A percentile compares a stretch with the other conserved stretches of the same genome.
Conservation (phyloP, 305 asterid genomes). For the Fraxinus sp. region DNA sequence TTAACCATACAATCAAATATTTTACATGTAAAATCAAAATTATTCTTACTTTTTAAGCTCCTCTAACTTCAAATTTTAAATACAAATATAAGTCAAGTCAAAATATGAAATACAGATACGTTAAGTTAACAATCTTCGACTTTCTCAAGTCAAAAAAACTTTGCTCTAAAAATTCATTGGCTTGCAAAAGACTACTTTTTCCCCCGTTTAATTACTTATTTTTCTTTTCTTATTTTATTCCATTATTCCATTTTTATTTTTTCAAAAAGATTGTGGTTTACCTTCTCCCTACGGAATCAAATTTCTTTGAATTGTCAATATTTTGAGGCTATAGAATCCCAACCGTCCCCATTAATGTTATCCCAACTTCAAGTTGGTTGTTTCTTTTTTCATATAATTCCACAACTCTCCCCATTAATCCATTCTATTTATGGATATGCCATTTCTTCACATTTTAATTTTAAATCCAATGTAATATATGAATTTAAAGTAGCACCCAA, state of each 20-base stretch:
- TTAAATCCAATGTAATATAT: background rate
- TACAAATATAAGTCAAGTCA: background rate
- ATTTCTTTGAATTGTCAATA: constrained; percentile 42
- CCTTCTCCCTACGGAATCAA: constrained; percentile 45
- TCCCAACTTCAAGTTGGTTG: constrained; percentile 21
- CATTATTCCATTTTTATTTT: background rate
- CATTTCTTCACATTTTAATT: background rate
- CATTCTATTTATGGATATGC: constrained; percentile 11
- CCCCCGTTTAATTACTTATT: background rate
- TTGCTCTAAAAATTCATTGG: background rate
- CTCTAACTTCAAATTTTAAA: background rate
- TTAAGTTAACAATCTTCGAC: background rate
- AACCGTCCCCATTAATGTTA: constrained; percentile 37
- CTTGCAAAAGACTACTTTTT: background rate
- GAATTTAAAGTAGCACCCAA: background rate
- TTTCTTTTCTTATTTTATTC: constrained; percentile 15
- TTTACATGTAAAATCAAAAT: no score
- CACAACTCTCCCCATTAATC: constrained; percentile 17
- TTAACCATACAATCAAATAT: no score
- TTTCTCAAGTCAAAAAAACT: background rate
- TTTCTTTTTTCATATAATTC: constrained; percentile 8
- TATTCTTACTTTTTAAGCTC: background rate
- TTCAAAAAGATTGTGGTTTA: constrained; percentile 18
- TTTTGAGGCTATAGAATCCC: constrained; percentile 40
- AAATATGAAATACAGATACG: background rate